phyloP scores from a whole-genome alignment of 2,329 filamentous ascomycete genomes.

The Pseudomassariella vexata region DNA sequence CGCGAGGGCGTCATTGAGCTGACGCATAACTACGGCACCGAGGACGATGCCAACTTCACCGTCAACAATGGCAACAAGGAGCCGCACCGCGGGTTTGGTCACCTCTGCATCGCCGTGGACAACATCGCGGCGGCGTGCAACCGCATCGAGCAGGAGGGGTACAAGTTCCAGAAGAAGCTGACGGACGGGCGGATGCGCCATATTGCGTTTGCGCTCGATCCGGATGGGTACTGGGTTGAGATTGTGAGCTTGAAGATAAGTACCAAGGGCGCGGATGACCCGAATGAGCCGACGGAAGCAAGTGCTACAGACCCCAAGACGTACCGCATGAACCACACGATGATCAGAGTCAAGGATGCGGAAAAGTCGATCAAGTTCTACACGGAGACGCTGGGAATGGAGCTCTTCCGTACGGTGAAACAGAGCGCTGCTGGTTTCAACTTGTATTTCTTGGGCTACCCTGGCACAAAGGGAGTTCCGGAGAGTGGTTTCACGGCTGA shows the following conservation, averaged over 20 bases:
- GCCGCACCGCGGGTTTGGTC: slow-evolving; percentile 76
- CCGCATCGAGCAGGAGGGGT: slow-evolving; percentile 83
- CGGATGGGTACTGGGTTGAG: slow-evolving; percentile 84
- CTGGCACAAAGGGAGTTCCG: slow-evolving; percentile 46
- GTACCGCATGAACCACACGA: slow-evolving; percentile 86
- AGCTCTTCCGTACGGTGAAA: slow-evolving; percentile 67
- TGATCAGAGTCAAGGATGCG: slow-evolving; percentile 86
- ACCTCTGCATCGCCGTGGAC: slow-evolving; percentile 78
- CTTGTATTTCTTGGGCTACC: slow-evolving; percentile 88
- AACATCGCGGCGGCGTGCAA: slow-evolving; percentile 86
- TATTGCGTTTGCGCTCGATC: slow-evolving; percentile 87
- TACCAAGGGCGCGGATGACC: slow-evolving; percentile 44
- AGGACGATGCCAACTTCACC: slow-evolving; percentile 74
- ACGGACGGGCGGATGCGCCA: slow-evolving; percentile 79
- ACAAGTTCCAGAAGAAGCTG: slow-evolving; percentile 92
- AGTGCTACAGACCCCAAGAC: slow-evolving; percentile 61
- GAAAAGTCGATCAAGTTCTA: slow-evolving; percentile 74
- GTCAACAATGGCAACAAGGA: slow-evolving; percentile 89
- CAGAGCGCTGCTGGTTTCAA: slow-evolving; percentile 71
- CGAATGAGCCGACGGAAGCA: slow-evolving; percentile 62
- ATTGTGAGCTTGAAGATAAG: slow-evolving; percentile 64
- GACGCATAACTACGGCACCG: slow-evolving; percentile 80
- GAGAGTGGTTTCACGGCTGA: slow-evolving; percentile 53
- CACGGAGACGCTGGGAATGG: slow-evolving; percentile 86
- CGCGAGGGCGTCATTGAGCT: slow-evolving; percentile 89